These are phyloP conservation scores for Pichia paraexigua DNA, from an alignment of 805 yeast species.

Conservation along the genomic window DNA sequence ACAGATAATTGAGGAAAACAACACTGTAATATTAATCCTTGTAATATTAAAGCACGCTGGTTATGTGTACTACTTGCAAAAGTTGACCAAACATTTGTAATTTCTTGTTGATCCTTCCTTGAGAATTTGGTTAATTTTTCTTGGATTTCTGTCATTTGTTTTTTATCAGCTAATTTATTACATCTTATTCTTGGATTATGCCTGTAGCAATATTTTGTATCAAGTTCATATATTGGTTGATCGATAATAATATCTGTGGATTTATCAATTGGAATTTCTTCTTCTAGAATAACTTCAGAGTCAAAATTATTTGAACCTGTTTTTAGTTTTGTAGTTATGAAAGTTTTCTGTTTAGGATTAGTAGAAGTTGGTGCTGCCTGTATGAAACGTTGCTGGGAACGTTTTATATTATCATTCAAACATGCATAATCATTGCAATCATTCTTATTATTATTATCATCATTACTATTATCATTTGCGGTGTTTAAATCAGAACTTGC, in stretches of 20 bases:
- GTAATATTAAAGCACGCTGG: constrained; percentile 67
- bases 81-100: constrained; percentile 76
- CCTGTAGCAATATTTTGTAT: constrained; percentile 75
- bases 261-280: background rate
- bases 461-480: background rate
- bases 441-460: background rate
- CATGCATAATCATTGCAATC: too few relatives aligned
- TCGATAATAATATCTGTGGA: background rate
- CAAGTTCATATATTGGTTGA: constrained; percentile 33
- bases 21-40: constrained; percentile 81
- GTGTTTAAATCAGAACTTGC: background rate
- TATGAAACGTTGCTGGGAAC: background rate
- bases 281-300: background rate
- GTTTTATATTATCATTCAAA: background rate
- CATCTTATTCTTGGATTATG: constrained; percentile 86
- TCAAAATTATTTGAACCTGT: background rate
- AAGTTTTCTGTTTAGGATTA: background rate
- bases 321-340: background rate
- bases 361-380: background rate
- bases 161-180: constrained; percentile 58
- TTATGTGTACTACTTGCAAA: constrained; percentile 67
- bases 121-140: constrained; percentile 49
- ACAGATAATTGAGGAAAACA: constrained; percentile 93
- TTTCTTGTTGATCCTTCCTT: constrained; percentile 64
- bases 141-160: constrained; percentile 59